Evolutionary conservation across 352 stramenopile genomes (phyloP).

Genomic region (Blastocystis sp.): DNA sequence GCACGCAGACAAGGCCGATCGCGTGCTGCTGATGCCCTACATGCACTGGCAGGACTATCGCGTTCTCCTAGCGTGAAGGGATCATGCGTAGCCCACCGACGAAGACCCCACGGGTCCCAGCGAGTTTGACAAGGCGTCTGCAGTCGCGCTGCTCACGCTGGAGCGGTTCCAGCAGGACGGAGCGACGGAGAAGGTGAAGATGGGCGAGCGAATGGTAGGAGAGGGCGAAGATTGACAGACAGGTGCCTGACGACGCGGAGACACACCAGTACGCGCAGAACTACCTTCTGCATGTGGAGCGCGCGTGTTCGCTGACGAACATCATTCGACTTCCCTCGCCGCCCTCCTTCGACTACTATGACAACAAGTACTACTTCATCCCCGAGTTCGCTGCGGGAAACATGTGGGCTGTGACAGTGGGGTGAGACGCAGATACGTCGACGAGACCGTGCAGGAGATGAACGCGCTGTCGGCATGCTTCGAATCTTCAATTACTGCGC

Average conservation of each 20-base stretch:
- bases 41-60: conserved; percentile 17
- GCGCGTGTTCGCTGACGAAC: background rate
- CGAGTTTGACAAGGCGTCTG: background rate
- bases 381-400: conserved; percentile 34
- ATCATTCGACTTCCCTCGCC: conserved; percentile 11
- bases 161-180: conserved; percentile 32
- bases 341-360: conserved; percentile 36
- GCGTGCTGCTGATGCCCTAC: conserved; percentile 30
- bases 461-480: conserved; percentile 41
- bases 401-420: background rate
- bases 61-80: background rate
- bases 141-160: background rate
- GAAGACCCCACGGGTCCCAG: background rate
- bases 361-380: conserved; percentile 53
- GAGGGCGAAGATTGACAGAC: background rate
- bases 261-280: conserved; percentile 26
- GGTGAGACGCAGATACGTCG: conserved; percentile 5
- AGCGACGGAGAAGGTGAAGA: background rate
- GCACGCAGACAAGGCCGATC: conserved; percentile 3
- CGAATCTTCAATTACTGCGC: conserved; percentile 11
- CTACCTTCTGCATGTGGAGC: conserved; percentile 20
- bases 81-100: background rate
- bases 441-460: conserved; percentile 32
- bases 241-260: background rate
- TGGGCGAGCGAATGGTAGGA: background rate